phyloP scores from a whole-genome alignment of 352 stramenopile genomes.

The Globisporangium radiosum region DNA sequence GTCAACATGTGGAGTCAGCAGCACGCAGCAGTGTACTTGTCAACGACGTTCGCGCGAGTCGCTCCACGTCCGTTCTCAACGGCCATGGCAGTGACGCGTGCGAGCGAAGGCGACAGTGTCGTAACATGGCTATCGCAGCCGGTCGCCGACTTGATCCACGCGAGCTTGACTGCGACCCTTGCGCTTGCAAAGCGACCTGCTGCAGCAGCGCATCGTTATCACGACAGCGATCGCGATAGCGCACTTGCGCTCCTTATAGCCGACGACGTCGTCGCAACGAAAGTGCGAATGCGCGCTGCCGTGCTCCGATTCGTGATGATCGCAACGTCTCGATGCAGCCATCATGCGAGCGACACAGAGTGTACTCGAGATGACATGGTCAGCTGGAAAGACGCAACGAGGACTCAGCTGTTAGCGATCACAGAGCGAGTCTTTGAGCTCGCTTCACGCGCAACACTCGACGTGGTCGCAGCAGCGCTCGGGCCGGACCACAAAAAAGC shows the following conservation, averaged over 20 bases:
- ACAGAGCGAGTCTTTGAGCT: constrained; percentile 21
- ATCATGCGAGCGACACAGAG: neutral
- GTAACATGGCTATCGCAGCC: neutral
- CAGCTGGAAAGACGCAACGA: neutral
- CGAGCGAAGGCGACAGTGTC: too few species aligned
- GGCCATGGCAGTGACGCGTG: neutral
- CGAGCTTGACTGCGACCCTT: neutral
- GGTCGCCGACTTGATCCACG: neutral
- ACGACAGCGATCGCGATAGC: neutral
- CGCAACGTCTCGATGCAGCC: neutral
- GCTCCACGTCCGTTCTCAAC: constrained; percentile 2
- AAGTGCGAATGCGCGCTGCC: constrained; percentile 15
- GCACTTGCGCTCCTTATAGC: neutral
- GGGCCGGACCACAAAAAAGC: constrained; percentile 27
- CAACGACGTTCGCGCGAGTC: neutral
- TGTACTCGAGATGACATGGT: neutral
- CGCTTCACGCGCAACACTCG: constrained; percentile 16
- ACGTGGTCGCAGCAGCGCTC: constrained; percentile 11
- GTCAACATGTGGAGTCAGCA: neutral
- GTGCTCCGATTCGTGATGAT: constrained; percentile 20
- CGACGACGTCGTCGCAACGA: neutral
- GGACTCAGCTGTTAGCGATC: neutral
- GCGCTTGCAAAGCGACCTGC: neutral
- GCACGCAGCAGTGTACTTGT: neutral
- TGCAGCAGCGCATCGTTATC: neutral